Base-by-base conservation (phyloP, 768 basidiomycete species). In the Suillus luteus region DNA sequence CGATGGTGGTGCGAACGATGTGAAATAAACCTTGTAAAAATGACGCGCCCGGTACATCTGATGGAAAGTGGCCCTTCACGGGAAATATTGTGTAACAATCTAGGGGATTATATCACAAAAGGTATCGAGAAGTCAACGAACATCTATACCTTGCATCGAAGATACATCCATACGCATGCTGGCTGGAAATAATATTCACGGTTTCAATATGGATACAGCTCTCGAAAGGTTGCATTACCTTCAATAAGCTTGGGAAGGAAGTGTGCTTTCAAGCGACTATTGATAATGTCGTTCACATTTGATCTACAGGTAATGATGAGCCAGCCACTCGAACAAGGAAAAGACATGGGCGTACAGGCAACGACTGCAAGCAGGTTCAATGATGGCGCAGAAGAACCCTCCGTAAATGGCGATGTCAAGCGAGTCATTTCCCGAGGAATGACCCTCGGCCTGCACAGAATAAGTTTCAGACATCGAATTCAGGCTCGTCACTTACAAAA, bases 241-340 rank as follows among this genome's bases (percentile, higher is more conserved):
- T 68, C 64, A 19, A 76, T 79, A 5, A 83, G 64, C 41, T 69
- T 70, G 0, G 82, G 83, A 17, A 80, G 65, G 61, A 81, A 81
- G 62, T 79, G 68, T 5, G 73, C 71, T 52, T 79, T 76, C 2
- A 82, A 69, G 49, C 74, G 72, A 1, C 73, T 78, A 11, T 62
- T 68, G 43, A 79, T 57, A 1, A 55, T 1, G 35, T 69, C 71
- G n/a, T 55, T 55, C 17, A 62, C 73, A 62, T 52, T 65, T 62
- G 27, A 66, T 61, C 67, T 76, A 66, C 8, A 8, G 60, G 19
- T 24, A 59, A 44, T 11, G 17, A 19, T n/a, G 46, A 27, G 48
- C 68, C n/a, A 66, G 35, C 22, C 35, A 60, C 9, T 17, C 14
- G 46, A 1, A 12, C 27, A 59, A 12, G 61, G 59, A 37, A 67